Base-by-base conservation (phyloP, 306 rosid genomes). In the Rosa multiflora region DNA sequence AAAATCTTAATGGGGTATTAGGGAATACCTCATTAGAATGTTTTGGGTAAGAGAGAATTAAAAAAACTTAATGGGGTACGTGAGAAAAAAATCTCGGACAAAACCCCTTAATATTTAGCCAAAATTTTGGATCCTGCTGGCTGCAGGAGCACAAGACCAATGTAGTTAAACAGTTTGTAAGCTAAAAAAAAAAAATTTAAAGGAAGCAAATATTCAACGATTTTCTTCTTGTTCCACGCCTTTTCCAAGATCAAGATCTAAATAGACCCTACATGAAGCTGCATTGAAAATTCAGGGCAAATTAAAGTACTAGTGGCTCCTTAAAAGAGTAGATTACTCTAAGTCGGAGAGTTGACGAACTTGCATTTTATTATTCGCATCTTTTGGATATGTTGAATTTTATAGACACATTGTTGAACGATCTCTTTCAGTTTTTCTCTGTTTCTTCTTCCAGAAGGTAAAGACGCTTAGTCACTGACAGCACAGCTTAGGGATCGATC, bases 381-480 rank as follows among this genome's bases (percentile, higher is more conserved):
- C 69, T 5, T 26, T 63, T 32, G n/a, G 69, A 64, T 64, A 64
- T 64, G 43, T 40, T 13, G 55, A 58, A 21, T 56, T 74, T 74
- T 15, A 35, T 18, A 14, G 77, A 14, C n/a, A 39, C 26, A 35
- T 53, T 55, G 35, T 40, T 32, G 64, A 13, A 6, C 43, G 44
- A 20, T 56, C 40, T 29, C 20, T 26, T 21, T 47, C 40, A 0
- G 8, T 43, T 75, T 43, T 23, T 17, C 15, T 55, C 17, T 6
- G 62, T 43, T 37, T 48, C 46, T 74, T 56, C 11, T 58, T 59
- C 47, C 55, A 66, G 69, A 26, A 49, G 71, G 73, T 21, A 8
- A 52, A 59, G 66, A 42, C 17, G 83, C 72, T 21, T 76, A 35
- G 83, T 79, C 86, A 83, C 70, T 74, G 59, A 79, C 86, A 58